phyloP scores from a whole-genome alignment of 345 rosid species.

The Viola odorata region DNA sequence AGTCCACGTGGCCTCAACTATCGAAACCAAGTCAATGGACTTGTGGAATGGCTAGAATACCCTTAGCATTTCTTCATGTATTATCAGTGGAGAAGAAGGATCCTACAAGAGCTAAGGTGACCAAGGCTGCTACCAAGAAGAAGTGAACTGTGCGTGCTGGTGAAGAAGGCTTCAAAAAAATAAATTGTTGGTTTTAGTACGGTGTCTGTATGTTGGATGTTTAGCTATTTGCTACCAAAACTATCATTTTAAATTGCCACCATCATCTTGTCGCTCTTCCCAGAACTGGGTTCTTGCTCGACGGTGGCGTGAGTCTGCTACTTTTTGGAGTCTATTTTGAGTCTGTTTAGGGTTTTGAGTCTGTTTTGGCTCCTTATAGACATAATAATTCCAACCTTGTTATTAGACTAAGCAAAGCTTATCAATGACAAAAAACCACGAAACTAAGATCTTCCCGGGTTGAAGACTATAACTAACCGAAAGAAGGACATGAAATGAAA shows the following conservation, averaged over 20 bases:
- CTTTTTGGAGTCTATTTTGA: neutral
- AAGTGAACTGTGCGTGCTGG: constrained; percentile 46
- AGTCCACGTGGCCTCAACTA: too few species aligned
- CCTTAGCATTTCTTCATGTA: too few species aligned
- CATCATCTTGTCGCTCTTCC: constrained; percentile 7
- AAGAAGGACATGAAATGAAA: neutral
- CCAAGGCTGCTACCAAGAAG: constrained; percentile 85
- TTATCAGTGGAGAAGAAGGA: constrained; percentile 95
- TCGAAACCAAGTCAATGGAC: too few species aligned
- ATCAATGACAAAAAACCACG: neutral
- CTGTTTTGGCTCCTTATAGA: too few species aligned
- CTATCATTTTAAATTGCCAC: neutral
- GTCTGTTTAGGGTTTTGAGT: neutral
- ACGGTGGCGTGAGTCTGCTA: constrained; percentile 10
- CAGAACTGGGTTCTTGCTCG: constrained; percentile 23
- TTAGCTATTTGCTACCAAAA: constrained; percentile 1
- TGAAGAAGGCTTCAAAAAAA: too few species aligned
- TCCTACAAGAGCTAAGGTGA: constrained; percentile 72
- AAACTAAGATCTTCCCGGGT: neutral
- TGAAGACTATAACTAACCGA: neutral
- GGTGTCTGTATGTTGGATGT: neutral
- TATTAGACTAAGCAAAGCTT: neutral
- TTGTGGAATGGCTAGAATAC: too few species aligned
- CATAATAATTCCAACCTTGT: too few species aligned
- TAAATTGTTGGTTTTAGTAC: neutral